phyloP scores from a whole-genome alignment of 306 rosid genomes.

The Inga laurina region DNA sequence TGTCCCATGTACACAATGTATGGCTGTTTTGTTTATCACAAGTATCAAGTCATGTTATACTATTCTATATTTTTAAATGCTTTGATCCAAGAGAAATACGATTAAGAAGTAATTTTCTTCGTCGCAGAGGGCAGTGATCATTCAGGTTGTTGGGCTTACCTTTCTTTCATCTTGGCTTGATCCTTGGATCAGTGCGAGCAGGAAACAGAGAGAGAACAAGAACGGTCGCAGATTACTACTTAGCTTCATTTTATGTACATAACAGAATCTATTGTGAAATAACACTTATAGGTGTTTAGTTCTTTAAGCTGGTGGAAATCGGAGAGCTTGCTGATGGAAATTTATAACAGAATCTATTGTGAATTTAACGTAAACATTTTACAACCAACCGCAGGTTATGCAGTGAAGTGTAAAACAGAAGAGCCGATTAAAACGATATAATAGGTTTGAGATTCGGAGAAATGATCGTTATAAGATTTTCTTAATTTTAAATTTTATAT shows the following conservation, averaged over 20 bases:
- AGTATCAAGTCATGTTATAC: constrained; percentile 2
- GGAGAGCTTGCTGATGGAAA: neutral
- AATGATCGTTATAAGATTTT: no score
- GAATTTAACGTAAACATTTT: neutral
- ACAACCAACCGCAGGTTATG: neutral
- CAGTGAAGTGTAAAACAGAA: neutral
- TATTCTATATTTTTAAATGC: neutral
- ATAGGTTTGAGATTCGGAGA: constrained; percentile 48
- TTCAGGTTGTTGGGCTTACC: constrained; percentile 38
- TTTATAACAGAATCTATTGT: neutral
- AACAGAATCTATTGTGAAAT: neutral
- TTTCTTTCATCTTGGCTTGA: constrained; percentile 52
- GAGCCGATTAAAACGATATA: neutral
- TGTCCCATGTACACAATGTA: constrained; percentile 88
- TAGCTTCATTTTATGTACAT: constrained; percentile 21
- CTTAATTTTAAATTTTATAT: no score
- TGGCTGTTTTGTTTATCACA: constrained; percentile 49
- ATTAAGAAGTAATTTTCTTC: neutral
- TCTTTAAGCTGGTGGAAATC: neutral
- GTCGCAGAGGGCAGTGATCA: neutral
- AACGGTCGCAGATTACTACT: constrained; percentile 19
- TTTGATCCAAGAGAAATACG: neutral
- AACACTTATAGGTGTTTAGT: neutral
- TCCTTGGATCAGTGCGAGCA: constrained; percentile 38
- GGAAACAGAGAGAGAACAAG: constrained; percentile 26